Evolutionary conservation across 768 basidiomycete genomes (phyloP).

Genomic region (Coprinellus micaceus): DNA sequence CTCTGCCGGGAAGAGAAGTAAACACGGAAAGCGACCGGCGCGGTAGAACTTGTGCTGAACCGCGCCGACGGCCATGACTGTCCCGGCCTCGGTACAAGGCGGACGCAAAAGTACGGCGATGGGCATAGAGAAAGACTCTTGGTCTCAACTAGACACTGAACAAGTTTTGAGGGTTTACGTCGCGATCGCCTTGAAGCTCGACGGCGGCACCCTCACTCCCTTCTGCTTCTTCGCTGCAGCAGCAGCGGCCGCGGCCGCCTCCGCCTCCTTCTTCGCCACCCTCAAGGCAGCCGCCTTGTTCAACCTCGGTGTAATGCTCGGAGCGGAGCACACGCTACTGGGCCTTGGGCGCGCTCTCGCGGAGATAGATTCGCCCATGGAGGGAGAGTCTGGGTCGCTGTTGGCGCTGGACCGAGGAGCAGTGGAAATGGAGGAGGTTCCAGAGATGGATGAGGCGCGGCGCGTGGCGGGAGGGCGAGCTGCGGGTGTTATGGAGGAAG

Average conservation of each 20-base stretch:
- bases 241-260: slow-evolving; percentile 41
- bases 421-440: slow-evolving; percentile 3
- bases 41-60: background rate
- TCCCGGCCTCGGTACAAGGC: too few species aligned
- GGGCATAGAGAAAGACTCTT: too few species aligned
- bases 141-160: too few species aligned
- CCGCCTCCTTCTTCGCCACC: slow-evolving; percentile 62
- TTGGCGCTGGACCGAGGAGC: slow-evolving; percentile 7
- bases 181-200: slow-evolving; percentile 40
- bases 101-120: too few species aligned
- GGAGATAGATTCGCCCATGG: slow-evolving; percentile 16
- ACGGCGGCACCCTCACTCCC: slow-evolving; percentile 29
- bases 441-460: background rate
- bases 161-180: too few species aligned
- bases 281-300: slow-evolving; percentile 75
- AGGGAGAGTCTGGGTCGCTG: slow-evolving; percentile 5
- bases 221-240: slow-evolving; percentile 38
- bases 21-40: background rate
- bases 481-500: background rate
- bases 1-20: too few species aligned
- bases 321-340: slow-evolving; percentile 51
- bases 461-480: background rate
- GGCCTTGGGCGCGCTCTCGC: slow-evolving; percentile 46
- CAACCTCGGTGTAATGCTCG: slow-evolving; percentile 62
- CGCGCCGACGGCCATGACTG: too few species aligned